A percentile compares a stretch with the other conserved stretches of the same genome.
phyloP scores from a whole-genome alignment of 2,329 filamentous ascomycete genomes.

The Penicillium sp. region DNA sequence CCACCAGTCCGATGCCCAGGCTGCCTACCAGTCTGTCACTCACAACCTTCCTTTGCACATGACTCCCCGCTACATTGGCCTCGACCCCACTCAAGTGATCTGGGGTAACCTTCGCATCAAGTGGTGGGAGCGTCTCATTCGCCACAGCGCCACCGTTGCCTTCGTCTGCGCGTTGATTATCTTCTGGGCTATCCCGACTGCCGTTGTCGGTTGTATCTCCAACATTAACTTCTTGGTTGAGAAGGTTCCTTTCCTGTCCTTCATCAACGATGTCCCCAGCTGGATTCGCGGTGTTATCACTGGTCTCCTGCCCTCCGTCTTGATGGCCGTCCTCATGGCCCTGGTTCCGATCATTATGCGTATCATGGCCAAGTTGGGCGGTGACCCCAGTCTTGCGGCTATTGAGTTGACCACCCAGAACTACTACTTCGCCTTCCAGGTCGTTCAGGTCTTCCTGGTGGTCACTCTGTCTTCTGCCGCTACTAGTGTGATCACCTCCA shows the following conservation, averaged over 20 bases:
- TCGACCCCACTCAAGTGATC: constrained; percentile 77
- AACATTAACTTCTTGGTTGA: constrained; percentile 72
- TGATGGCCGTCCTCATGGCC: constrained; percentile 81
- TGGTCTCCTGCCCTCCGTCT: constrained; percentile 76
- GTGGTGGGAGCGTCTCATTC: constrained; percentile 81
- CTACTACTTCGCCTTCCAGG: constrained; percentile 70
- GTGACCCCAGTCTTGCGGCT: constrained; percentile 74
- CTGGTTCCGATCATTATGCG: constrained; percentile 80
- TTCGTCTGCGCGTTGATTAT: constrained; percentile 76
- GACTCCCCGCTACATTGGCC: constrained; percentile 78
- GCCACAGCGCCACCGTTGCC: constrained; percentile 66
- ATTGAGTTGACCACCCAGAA: constrained; percentile 90
- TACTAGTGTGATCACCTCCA: constrained; percentile 63
- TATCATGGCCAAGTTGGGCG: constrained; percentile 73
- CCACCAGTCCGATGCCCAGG: constrained; percentile 78
- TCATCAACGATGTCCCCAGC: constrained; percentile 69
- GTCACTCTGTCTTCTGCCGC: constrained; percentile 81
- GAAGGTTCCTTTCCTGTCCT: constrained; percentile 66
- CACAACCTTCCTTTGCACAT: constrained; percentile 87
- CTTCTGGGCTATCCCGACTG: constrained; percentile 80
- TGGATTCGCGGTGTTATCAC: constrained; percentile 79
- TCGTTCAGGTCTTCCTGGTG: constrained; percentile 89
- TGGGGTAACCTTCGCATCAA: constrained; percentile 82
- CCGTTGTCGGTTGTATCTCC: constrained; percentile 78
- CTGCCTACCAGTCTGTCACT: constrained; percentile 79